phyloP scores from a whole-genome alignment of 352 stramenopile genomes.

The Globisporangium irregulare region DNA sequence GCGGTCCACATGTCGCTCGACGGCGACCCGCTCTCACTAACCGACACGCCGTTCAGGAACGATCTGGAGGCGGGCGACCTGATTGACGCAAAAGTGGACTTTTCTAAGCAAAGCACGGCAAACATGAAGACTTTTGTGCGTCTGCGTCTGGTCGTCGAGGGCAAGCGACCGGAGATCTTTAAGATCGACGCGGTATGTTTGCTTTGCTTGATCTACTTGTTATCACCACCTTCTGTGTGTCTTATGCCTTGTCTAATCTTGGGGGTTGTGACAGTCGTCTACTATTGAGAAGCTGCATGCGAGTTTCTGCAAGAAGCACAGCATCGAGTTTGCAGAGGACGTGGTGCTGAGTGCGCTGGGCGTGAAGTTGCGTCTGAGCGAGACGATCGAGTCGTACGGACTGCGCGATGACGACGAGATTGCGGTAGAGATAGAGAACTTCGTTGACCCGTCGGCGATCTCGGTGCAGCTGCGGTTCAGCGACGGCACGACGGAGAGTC shows the following conservation, averaged over 20 bases:
- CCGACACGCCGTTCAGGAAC: slow-evolving; percentile 25
- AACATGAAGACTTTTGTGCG: slow-evolving; percentile 60
- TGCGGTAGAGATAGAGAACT: slow-evolving; percentile 42
- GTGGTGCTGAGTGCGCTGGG: slow-evolving; percentile 52
- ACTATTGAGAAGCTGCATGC: slow-evolving; percentile 59
- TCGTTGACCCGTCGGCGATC: slow-evolving; percentile 31
- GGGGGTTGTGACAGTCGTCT: slow-evolving; percentile 24
- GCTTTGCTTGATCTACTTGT: background rate
- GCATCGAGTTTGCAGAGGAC: slow-evolving; percentile 40
- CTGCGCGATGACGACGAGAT: slow-evolving; percentile 67
- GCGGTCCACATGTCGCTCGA: slow-evolving; percentile 66
- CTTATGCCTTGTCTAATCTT: background rate
- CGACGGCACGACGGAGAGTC: slow-evolving; percentile 28
- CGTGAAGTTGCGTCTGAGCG: slow-evolving; percentile 33
- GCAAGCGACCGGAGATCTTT: slow-evolving; percentile 54
- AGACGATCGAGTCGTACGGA: slow-evolving; percentile 48
- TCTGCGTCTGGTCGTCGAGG: slow-evolving; percentile 49
- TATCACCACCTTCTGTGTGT: background rate
- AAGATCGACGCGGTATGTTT: slow-evolving; percentile 63
- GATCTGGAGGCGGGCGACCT: slow-evolving; percentile 61
- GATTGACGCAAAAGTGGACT: slow-evolving; percentile 76
- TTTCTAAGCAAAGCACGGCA: slow-evolving; percentile 39
- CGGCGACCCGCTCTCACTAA: slow-evolving; percentile 33
- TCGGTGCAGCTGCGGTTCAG: slow-evolving; percentile 43
- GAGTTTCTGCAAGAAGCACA: slow-evolving; percentile 63